Conservation (phyloP, 352 stramenopile genomes). For the Globisporangium cederbergense region DNA sequence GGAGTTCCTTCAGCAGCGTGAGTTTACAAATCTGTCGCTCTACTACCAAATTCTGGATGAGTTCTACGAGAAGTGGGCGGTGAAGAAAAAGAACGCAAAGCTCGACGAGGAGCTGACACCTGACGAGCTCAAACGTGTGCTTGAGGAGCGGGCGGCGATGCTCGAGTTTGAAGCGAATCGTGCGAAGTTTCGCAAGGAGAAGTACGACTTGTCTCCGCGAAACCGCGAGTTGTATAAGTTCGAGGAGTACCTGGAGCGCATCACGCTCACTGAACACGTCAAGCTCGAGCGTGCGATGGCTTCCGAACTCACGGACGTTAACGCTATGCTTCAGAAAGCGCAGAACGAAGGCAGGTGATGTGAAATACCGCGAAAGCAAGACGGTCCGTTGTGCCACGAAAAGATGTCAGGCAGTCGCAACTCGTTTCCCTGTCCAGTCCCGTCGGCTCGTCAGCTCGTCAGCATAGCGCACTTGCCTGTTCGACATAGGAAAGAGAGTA, state of each 20-base stretch:
- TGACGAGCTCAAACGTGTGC: conserved; percentile 23
- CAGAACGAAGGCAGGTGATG: background rate
- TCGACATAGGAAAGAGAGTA: background rate
- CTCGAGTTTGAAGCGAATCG: conserved; percentile 37
- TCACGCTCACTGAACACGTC: conserved; percentile 46
- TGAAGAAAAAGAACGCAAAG: conserved; percentile 32
- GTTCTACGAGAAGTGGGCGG: conserved; percentile 63
- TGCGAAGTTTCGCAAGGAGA: conserved; percentile 49
- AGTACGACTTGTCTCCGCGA: conserved; percentile 45
- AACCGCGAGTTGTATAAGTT: conserved; percentile 39
- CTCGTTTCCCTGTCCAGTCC: too few species aligned
- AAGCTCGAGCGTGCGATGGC: conserved; percentile 34
- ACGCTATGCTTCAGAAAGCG: background rate
- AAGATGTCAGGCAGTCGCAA: too few species aligned
- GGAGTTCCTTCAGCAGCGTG: conserved; percentile 38
- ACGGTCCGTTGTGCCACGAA: too few species aligned
- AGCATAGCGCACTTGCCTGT: background rate
- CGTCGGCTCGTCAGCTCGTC: background rate
- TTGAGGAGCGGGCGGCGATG: conserved; percentile 36
- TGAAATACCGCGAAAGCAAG: background rate
- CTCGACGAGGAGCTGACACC: conserved; percentile 28
- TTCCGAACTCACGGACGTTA: conserved; percentile 19
- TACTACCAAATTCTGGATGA: conserved; percentile 64
- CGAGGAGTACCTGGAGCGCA: conserved; percentile 49
- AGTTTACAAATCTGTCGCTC: conserved; percentile 42